These are phyloP conservation scores for Stemphylium vesicarium DNA, from an alignment of 2,329 filamentous ascomycete species.

Conservation along the genomic window DNA sequence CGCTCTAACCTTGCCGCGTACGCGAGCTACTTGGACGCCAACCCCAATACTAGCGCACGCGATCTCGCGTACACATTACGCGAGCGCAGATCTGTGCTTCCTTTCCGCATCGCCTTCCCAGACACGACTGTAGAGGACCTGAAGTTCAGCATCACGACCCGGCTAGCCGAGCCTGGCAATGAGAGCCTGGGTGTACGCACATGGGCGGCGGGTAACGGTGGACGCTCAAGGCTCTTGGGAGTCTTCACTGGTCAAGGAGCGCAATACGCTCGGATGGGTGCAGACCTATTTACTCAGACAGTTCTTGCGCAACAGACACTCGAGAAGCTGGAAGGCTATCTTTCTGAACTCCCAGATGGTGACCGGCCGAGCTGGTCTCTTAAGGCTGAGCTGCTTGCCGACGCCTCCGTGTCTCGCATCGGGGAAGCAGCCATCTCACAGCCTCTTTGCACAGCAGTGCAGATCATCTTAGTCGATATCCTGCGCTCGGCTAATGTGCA, in stretches of 20 bases:
- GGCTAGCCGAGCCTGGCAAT: neutral
- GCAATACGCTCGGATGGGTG: neutral
- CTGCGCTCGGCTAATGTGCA: conserved; percentile 5
- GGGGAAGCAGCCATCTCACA: conserved; percentile 22
- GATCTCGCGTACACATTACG: conserved; percentile 4
- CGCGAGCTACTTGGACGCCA: neutral
- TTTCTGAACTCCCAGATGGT: neutral
- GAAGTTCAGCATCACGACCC: neutral
- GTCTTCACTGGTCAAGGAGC: conserved; percentile 12
- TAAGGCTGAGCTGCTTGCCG: neutral
- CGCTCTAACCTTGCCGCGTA: neutral
- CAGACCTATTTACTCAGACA: neutral
- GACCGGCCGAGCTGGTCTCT: conserved; percentile 1
- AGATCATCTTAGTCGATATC: conserved; percentile 24
- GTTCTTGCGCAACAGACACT: neutral
- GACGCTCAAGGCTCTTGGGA: neutral
- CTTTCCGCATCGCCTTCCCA: neutral
- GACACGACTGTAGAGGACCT: neutral
- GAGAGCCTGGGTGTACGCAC: neutral
- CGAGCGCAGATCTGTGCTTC: neutral
- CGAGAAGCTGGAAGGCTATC: neutral
- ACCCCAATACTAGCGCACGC: neutral
- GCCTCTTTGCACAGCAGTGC: conserved; percentile 29
- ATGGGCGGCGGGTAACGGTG: neutral
- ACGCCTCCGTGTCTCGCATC: neutral